Evolutionary conservation across 2,329 filamentous ascomycete species (phyloP).

Genomic region (Xylaria sp.): DNA sequence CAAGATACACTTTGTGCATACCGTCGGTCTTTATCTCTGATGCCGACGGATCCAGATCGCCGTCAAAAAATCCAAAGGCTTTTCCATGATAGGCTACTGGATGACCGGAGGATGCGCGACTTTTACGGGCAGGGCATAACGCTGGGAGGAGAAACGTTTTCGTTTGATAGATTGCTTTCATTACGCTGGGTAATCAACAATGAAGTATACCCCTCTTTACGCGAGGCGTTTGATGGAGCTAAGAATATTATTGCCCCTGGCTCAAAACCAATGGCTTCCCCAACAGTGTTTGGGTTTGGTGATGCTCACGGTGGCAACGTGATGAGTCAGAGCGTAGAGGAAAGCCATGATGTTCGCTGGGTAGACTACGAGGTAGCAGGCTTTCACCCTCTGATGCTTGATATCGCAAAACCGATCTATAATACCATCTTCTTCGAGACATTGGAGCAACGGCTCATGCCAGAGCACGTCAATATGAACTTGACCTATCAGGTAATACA

Average conservation of each 20-base stretch:
- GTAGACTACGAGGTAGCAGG: constrained; percentile 26
- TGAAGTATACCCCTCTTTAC: constrained; percentile 7
- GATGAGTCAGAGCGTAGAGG: background rate
- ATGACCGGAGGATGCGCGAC: constrained; percentile 14
- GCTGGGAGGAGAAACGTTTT: background rate
- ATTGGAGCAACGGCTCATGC: background rate
- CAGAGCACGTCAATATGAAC: background rate
- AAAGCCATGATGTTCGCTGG: constrained; percentile 11
- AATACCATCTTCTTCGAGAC: constrained; percentile 31
- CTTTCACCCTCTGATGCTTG: constrained; percentile 32
- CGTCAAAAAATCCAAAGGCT: constrained; percentile 20
- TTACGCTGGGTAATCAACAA: constrained; percentile 23
- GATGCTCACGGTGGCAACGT: constrained; percentile 25
- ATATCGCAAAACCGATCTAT: constrained; percentile 32
- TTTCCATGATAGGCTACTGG: constrained; percentile 23
- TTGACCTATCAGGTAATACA: background rate
- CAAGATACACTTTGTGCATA: constrained; percentile 33
- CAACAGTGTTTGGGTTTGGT: constrained; percentile 26
- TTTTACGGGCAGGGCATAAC: constrained; percentile 17
- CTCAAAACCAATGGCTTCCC: constrained; percentile 14
- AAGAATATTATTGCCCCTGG: background rate
- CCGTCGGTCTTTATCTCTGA: constrained; percentile 14
- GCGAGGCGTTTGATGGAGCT: constrained; percentile 12
- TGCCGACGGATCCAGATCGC: background rate
- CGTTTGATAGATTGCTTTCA: constrained; percentile 15